A percentile compares a stretch with the other conserved stretches of the same genome.
Evolutionary conservation across 1,284 basidiomycete genomes (phyloP).

Genomic region (Apiotrichum brassicae): DNA sequence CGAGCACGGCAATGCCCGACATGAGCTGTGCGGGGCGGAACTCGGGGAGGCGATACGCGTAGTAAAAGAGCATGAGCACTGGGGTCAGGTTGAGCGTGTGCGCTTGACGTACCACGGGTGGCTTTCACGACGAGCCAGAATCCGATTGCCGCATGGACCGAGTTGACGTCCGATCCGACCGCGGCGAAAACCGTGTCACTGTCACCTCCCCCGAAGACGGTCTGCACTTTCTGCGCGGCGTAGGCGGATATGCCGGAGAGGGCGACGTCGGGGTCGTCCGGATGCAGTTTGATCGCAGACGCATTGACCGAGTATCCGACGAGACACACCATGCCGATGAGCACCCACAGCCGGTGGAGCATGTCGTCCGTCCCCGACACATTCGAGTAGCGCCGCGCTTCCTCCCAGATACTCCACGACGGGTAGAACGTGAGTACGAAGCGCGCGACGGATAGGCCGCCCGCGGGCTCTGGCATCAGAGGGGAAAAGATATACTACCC

Average conservation of each 20-base stretch:
- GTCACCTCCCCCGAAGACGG: too few relatives aligned
- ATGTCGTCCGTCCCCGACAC: slow-evolving; percentile 43
- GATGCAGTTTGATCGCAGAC: slow-evolving; percentile 33
- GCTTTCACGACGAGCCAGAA: slow-evolving; percentile 31
- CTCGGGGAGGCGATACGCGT: slow-evolving; percentile 30
- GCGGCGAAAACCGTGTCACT: too few relatives aligned
- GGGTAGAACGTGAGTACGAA: slow-evolving; percentile 42
- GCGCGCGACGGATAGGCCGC: slow-evolving; percentile 25
- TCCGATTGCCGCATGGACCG: background rate
- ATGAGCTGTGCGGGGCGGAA: slow-evolving; percentile 29
- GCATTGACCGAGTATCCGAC: slow-evolving; percentile 47
- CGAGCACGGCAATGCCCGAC: slow-evolving; percentile 20
- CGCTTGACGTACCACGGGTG: slow-evolving; percentile 9
- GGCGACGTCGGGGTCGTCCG: background rate
- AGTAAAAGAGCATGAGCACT: slow-evolving; percentile 7
- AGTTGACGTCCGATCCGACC: too few relatives aligned
- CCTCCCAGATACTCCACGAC: slow-evolving; percentile 45
- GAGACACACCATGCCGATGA: slow-evolving; percentile 40
- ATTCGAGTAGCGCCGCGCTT: slow-evolving; percentile 44
- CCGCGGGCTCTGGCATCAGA: slow-evolving; percentile 27
- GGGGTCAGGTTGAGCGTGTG: background rate
- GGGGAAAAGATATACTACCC: too few relatives aligned
- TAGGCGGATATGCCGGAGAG: too few relatives aligned
- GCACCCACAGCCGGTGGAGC: slow-evolving; percentile 36
- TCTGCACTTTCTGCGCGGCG: too few relatives aligned